Evolutionary conservation across 2,329 filamentous ascomycete genomes (phyloP), one percentile per base, ranked within the genome.

Genomic region (Fulvia fulva): DNA sequence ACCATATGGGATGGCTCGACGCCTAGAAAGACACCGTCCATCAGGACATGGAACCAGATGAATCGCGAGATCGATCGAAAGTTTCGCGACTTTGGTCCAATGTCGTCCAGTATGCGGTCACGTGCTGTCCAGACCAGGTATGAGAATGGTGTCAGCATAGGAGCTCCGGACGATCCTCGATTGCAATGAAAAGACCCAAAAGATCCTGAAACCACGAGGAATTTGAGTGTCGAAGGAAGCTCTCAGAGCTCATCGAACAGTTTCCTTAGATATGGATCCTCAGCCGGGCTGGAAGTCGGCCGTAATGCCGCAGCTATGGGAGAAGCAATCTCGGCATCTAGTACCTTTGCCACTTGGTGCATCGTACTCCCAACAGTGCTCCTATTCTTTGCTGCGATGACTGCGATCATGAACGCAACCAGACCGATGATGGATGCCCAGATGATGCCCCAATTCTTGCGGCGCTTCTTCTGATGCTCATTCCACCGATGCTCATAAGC

Each of bases 401-500:
- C 41, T 9, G 66, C 66, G 32, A 68, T 22, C 14, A 71, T 19
- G 30, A 71, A 49, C 30, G 68, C 56, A 11, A 66, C 25, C 7
- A 70, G 25, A 5, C 64, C 61, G 6, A 63, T 61, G 4, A 71
- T 44, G 9, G 63, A 44, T 7, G 62, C 62, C 68, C 69, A 71
- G 12, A 64, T 65, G 21, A 67, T 65, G 47, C 64, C 60, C 64
- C 66, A 70, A 23, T 65, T 65, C 49, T 68, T 68, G 47, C 67
- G 63, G 9, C 68, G 88, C 66, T 79, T 83, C 67, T 88, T 85
- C 73, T 89, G 83, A 80, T 86, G 87, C 66, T 85, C 83, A 50
- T 77, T 78, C 72, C 91, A 88, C 1, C 83, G 80, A 56, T 78
- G 79, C 70, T 89, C 87, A 81, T 87, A 89, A 26, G 78, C 76